Evolutionary conservation across 352 stramenopile genomes (phyloP).

Genomic region (Plasmopara viticola): DNA sequence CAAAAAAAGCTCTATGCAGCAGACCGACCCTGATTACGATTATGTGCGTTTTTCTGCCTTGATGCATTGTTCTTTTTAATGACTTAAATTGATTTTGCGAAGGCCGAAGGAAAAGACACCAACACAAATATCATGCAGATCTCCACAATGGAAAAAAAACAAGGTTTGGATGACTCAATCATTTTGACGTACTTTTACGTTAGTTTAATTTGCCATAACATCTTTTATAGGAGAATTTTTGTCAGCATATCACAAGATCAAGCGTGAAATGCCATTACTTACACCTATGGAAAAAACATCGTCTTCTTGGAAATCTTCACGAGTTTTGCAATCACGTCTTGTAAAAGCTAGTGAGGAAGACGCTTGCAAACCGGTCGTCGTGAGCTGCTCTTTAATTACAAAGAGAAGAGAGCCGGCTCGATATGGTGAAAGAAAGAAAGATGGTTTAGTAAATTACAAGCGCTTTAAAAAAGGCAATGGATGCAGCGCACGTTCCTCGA

Average conservation of each 20-base stretch:
- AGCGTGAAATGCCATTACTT: background rate
- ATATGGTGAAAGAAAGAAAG: slow-evolving; percentile 1
- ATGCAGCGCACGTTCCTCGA: slow-evolving; percentile 32
- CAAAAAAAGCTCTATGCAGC: slow-evolving; percentile 17
- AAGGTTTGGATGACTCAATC: background rate
- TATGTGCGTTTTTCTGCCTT: slow-evolving; percentile 13
- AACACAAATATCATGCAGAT: slow-evolving; percentile 30
- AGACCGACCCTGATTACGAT: slow-evolving; percentile 10
- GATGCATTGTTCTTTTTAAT: too few relatives aligned
- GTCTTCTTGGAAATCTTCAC: slow-evolving; percentile 30
- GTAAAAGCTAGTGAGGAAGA: slow-evolving; percentile 28
- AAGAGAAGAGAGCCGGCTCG: slow-evolving; percentile 20
- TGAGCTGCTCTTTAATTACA: slow-evolving; percentile 49
- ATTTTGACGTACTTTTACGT: too few relatives aligned
- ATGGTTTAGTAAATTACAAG: slow-evolving; percentile 64
- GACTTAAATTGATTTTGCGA: too few relatives aligned
- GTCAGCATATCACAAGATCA: slow-evolving; percentile 1
- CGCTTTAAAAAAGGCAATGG: slow-evolving; percentile 79
- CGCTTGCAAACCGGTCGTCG: slow-evolving; percentile 34
- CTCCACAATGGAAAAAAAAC: slow-evolving; percentile 3
- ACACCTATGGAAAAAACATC: slow-evolving; percentile 7
- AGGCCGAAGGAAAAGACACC: slow-evolving; percentile 4
- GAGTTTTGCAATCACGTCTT: slow-evolving; percentile 18
- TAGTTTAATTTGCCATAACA: background rate
- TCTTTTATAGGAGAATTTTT: background rate